Evolutionary conservation across 768 basidiomycete genomes (phyloP).

Genomic region (Lentinula raphanica): DNA sequence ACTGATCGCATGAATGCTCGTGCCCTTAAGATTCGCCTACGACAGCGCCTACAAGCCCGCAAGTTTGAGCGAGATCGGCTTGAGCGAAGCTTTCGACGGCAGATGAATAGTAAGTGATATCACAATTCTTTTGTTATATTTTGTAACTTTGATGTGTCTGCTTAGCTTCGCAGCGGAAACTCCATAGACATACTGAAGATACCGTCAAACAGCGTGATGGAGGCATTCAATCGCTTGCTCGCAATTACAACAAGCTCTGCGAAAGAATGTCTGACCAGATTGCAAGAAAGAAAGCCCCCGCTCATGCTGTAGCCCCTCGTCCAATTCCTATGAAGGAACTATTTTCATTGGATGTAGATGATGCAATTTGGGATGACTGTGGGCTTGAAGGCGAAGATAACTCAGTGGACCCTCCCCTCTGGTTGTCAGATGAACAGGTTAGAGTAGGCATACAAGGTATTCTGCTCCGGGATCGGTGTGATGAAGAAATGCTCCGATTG

Average conservation of each 20-base stretch:
- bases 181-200: slow-evolving; percentile 22
- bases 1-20: not conserved
- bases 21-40: not conserved
- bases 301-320: slow-evolving; percentile 16
- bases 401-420: slow-evolving; percentile 10
- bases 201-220: slow-evolving; percentile 22
- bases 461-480: slow-evolving; percentile 15
- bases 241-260: slow-evolving; percentile 25
- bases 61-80: not conserved
- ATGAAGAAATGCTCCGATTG: slow-evolving; percentile 15
- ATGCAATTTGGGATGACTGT: slow-evolving; percentile 29
- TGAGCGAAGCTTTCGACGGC: not conserved
- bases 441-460: slow-evolving; percentile 23
- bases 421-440: slow-evolving; percentile 24
- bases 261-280: slow-evolving; percentile 18
- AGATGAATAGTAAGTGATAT: not conserved
- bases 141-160: not conserved
- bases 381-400: slow-evolving; percentile 16
- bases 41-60: not conserved
- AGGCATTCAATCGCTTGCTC: slow-evolving; percentile 18
- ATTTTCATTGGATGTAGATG: slow-evolving; percentile 30
- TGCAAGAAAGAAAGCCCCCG: slow-evolving; percentile 15
- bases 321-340: slow-evolving; percentile 18
- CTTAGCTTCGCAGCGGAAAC: slow-evolving; percentile 17
- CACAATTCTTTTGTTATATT: not conserved